These are phyloP conservation scores for Trichocladium uniseriatum DNA, from an alignment of 495 filamentous ascomycete species.

Conservation along the genomic window DNA sequence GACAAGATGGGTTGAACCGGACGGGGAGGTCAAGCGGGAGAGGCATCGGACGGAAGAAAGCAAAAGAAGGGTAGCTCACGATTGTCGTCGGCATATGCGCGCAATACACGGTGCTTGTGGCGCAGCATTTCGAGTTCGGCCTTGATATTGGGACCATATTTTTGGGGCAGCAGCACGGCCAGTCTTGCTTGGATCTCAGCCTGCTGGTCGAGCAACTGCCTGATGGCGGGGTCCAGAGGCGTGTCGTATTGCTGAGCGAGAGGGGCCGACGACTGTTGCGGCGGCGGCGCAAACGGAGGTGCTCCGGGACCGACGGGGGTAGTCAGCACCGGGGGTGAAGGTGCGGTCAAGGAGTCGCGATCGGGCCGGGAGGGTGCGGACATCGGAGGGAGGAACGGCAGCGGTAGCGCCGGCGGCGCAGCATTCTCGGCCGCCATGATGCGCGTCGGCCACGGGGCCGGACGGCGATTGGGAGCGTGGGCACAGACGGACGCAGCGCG, in stretches of 20 bases:
- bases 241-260: constrained; percentile 22
- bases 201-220: constrained; percentile 39
- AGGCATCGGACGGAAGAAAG: background rate
- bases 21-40: background rate
- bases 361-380: constrained; percentile 16
- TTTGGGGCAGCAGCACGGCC: constrained; percentile 35
- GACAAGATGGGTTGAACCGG: constrained; percentile 6
- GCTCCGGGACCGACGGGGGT: constrained; percentile 10
- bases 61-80: constrained; percentile 28
- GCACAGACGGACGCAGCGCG: background rate
- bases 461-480: background rate
- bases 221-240: constrained; percentile 38
- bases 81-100: constrained; percentile 33
- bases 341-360: constrained; percentile 22
- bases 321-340: constrained; percentile 13
- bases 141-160: constrained; percentile 35
- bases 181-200: constrained; percentile 42
- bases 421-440: constrained; percentile 25
- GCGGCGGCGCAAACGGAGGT: constrained; percentile 1
- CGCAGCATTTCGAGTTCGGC: constrained; percentile 40
- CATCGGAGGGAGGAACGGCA: constrained; percentile 10
- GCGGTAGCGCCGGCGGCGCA: constrained; percentile 17
- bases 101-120: constrained; percentile 37
- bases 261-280: constrained; percentile 4
- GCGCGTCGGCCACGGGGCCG: background rate